These are phyloP conservation scores for Sclerotinia glacialis DNA, from an alignment of 2,329 filamentous ascomycete genomes.

Conservation along the genomic window DNA sequence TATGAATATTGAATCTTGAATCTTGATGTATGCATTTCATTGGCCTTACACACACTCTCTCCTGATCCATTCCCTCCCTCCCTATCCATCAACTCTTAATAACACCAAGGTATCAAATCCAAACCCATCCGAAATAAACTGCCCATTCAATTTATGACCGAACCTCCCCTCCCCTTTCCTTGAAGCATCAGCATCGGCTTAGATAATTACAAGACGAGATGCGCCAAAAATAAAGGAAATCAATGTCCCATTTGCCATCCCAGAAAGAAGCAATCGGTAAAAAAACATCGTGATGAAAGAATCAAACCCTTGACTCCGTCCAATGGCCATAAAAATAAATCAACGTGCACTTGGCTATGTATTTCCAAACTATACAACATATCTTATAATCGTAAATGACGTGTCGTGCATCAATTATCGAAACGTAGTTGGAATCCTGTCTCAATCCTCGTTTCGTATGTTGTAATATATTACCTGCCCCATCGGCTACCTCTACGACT, in stretches of 20 bases:
- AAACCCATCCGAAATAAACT: constrained; percentile 23
- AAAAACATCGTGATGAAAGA: constrained; percentile 22
- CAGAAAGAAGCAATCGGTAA: constrained; percentile 16
- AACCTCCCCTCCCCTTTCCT: constrained; percentile 16
- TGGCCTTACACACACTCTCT: not conserved
- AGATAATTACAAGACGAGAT: constrained; percentile 20
- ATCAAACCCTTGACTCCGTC: constrained; percentile 22
- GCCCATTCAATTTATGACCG: constrained; percentile 32
- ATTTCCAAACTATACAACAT: constrained; percentile 23
- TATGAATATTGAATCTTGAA: not conserved
- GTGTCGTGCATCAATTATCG: constrained; percentile 32
- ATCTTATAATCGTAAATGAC: constrained; percentile 31
- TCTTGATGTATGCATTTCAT: constrained; percentile 4
- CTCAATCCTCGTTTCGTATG: constrained; percentile 19
- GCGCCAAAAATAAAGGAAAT: constrained; percentile 15
- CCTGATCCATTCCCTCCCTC: constrained; percentile 10
- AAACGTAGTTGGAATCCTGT: constrained; percentile 27
- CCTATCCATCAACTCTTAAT: constrained; percentile 25
- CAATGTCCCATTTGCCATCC: not conserved
- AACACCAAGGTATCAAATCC: constrained; percentile 38
- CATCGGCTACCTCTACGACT: constrained; percentile 37
- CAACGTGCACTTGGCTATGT: constrained; percentile 25
- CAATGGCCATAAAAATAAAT: constrained; percentile 21
- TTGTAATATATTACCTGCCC: constrained; percentile 31
- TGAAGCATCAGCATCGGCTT: not conserved